Conservation (phyloP, 1,284 basidiomycete species). For the Sporisorium exsertum region DNA sequence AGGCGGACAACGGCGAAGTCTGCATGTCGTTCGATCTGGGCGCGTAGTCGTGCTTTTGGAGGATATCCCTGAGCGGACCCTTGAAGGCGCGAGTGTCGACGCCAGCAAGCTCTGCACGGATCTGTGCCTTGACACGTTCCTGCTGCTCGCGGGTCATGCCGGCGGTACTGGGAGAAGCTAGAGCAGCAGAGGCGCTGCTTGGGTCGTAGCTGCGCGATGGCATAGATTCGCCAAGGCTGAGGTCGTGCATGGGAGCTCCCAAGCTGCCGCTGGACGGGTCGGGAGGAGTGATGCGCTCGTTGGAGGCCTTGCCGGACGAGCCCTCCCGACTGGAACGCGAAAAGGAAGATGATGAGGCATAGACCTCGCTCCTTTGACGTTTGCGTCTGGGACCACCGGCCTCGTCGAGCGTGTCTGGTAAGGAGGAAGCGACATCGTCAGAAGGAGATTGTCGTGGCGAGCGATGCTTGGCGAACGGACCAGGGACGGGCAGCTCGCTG, state of each 20-base stretch:
- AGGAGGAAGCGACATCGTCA: constrained; percentile 32
- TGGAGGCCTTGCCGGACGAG: constrained; percentile 23
- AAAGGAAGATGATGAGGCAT: constrained; percentile 18
- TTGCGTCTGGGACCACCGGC: constrained; percentile 44
- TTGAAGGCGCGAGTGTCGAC: constrained; percentile 59
- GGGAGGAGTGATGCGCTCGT: constrained; percentile 23
- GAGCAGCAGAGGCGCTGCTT: constrained; percentile 11
- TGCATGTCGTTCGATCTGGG: constrained; percentile 37
- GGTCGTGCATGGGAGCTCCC: constrained; percentile 49
- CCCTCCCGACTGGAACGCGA: constrained; percentile 29
- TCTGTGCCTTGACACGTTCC: constrained; percentile 45
- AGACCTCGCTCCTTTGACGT: constrained; percentile 44
- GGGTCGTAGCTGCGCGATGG: constrained; percentile 23
- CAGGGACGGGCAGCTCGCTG: constrained; percentile 8
- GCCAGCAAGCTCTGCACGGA: constrained; percentile 52
- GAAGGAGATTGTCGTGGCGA: constrained; percentile 49
- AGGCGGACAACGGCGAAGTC: constrained; percentile 36
- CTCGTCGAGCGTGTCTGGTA: constrained; percentile 29
- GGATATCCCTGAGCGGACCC: constrained; percentile 55
- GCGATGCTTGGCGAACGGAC: constrained; percentile 45
- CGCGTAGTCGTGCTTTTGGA: constrained; percentile 48
- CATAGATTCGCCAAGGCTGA: constrained; percentile 45
- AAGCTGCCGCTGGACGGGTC: constrained; percentile 48
- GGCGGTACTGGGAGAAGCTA: constrained; percentile 21
- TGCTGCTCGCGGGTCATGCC: constrained; percentile 43